Evolutionary conservation across 78 protist genomes (phyloP), one percentile per base, ranked within the genome.

Genomic region (Anaeramoeba flamelloides): DNA sequence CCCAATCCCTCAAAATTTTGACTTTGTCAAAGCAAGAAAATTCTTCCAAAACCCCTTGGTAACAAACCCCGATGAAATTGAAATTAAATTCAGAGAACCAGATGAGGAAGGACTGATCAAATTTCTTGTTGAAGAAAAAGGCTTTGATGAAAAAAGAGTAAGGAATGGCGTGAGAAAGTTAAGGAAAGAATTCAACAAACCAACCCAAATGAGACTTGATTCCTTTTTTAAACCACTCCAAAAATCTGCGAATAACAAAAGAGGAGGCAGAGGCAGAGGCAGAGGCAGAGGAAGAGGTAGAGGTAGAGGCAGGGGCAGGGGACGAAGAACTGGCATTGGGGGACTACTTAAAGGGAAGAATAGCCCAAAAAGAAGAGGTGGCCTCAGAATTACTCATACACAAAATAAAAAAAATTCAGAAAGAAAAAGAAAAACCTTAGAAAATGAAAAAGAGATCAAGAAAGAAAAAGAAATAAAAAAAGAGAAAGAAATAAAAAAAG

Each of bases 81-180:
- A 22, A 30, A 0, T 80, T 39, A 33, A 64, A n/a, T 84, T 81
- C 83, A 17, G 78, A 8, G 75, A 76, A 36, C 86, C 87, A 22
- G 77, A 84, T 77, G 82, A 37, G 76, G 39, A 83, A 41, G 86
- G 78, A 0, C 0, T 79, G 69, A 53, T 53, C 17, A 17, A 53
- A 53, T 53, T 26, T 53, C 17, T 53, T 26, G 8, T 8, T 53
- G 17, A 53, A 53, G 69, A 53, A 53, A 53, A 53, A 53, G 69
- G 69, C 17, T 53, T 53, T 53, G 34, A 53, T 26, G 34, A 53
- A 53, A 17, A 53, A 53, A 53, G 69, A 53, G 17, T 53, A 53
- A 17, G 17, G 17, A 53, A 53, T 8, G 69, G 69, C 8, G 17
- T 53, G 8, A 17, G 17, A 53, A 53, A 53, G 17, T 53, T 53